Base-by-base conservation (phyloP, 78 protist genomes). In the Dictyostelium purpureum region DNA sequence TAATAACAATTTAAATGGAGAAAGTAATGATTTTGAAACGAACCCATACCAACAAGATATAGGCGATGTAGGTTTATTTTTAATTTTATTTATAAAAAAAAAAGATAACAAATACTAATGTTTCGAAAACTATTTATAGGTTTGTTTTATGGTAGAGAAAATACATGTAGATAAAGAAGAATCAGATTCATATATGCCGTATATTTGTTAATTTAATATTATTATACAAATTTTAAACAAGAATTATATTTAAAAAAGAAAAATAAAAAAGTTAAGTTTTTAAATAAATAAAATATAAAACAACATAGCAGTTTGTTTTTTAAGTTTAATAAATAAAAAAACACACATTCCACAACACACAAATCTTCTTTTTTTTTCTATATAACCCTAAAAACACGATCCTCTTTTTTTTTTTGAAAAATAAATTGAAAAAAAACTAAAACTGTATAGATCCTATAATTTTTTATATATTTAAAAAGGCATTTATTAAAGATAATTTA, bases 401-500 rank as follows among this genome's bases (percentile, higher is more conserved):
- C 12, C 12, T 26, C 65, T 24, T 6, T 26, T 56, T 59, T 59
- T 59, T 11, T 54, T n/a, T n/a, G 5, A 65, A 37, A 65, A 65
- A 6, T 6, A 16, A 61, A 65, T 33, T 28, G 14, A 63, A 33
- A 31, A 65, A 65, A 65, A 18, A 63, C 18, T 26, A 21, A 37
- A 65, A 18, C 38, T 65, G 74, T 65, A 33, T 63, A 56, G 31
- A 26, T 26, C 37, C 66, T 57, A 57, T 57, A 57, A 28, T 56
- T 47, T 1, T 47, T 16, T 47, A 3, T 69, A 42, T 69, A 69
- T 69, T 69, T 69, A 31, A n/a, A 38, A 42, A 69, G 33, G 52
- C 24, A 40, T 69, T 69, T 69, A 40, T 69, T 40, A 40, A 69
- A 42, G 51, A 40, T 69, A 69, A 42, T 87, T 93, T 93, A 93